These are phyloP conservation scores for Dendrobium officinale DNA, from an alignment of 106 monocot genomes.

Conservation along the genomic window DNA sequence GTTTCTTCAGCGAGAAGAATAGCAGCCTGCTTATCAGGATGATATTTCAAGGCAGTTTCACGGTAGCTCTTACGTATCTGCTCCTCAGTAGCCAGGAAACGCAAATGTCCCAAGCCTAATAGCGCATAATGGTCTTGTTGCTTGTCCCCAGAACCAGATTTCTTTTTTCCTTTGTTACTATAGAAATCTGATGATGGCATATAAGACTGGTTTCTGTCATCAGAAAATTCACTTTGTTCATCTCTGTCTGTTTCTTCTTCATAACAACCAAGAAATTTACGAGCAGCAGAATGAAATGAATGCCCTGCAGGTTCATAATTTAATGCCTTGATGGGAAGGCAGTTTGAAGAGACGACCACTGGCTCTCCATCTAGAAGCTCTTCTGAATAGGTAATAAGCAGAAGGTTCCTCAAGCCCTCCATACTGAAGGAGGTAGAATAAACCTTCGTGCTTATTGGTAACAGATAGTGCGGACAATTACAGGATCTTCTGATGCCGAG, in stretches of 20 bases:
- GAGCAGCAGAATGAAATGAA: conserved; percentile 74
- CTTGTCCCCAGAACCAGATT: conserved; percentile 41
- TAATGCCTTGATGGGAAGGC: conserved; percentile 55
- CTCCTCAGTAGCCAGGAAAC: conserved; percentile 93
- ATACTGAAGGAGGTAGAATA: conserved; percentile 8
- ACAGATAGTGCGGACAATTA: neutral
- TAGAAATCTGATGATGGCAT: conserved; percentile 55
- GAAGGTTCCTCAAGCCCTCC: conserved; percentile 16
- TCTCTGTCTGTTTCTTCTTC: conserved; percentile 70
- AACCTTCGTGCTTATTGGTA: neutral
- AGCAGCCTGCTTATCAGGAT: conserved; percentile 87
- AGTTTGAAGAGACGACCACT: conserved; percentile 59
- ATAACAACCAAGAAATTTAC: conserved; percentile 48
- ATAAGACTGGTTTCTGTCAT: conserved; percentile 53
- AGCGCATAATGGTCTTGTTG: conserved; percentile 92
- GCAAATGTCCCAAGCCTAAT: conserved; percentile 64
- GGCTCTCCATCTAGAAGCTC: conserved; percentile 67
- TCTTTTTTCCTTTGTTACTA: conserved; percentile 68
- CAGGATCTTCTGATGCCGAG: neutral
- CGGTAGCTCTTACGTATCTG: conserved; percentile 89
- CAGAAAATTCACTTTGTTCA: conserved; percentile 54
- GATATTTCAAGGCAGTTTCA: conserved; percentile 86
- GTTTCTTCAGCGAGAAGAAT: conserved; percentile 70
- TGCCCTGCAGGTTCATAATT: conserved; percentile 82
- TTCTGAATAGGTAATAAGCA: conserved; percentile 49